Base-by-base conservation (phyloP, 768 basidiomycete genomes). In the Fomitopsis serialis region DNA sequence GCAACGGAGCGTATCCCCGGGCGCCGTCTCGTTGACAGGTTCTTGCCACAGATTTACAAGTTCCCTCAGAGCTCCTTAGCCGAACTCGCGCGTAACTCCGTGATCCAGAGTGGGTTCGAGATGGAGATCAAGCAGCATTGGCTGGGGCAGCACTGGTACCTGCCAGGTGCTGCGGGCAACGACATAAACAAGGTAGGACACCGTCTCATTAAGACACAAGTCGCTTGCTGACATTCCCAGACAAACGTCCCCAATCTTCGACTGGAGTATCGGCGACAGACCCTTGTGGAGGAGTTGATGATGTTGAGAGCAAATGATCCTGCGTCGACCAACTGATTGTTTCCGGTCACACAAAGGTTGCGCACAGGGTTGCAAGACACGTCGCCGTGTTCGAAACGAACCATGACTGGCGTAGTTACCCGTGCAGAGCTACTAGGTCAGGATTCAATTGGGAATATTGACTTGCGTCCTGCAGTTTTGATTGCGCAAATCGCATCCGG, bases 51-150 rank as follows among this genome's bases (percentile, higher is more conserved):
- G 87, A 98, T 99, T 54, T 97, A 98, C 72, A 98, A 98, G 71
- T 72, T 98, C 48, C 91, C 96, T 0, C 96, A 92, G 67, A 90
- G 88, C 59, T 93, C 91, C 0, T 75, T 99, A 54, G 97, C 95
- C 12, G 97, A 99, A 69, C 80, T 99, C 11, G 97, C 97, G n/a
- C 85, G 97, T 42, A 99, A 99, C 72, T 96, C 93, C 0, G 97
- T 98, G 29, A 76, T 89, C 44, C 97, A 98, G 67, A 93, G 91
- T 62, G 97, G 97, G 1, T 98, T 98, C 66, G 97, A 99, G 71
- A 98, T 98, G 94, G 89, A 96, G 67, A 68, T 98, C 63, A 98
- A 98, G 72, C 85, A 91, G 10, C 93, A 91, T 66, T 95, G 93
- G 93, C 75, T 99, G 2, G 97, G 97, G 0, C 81, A 89, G 58